These are phyloP conservation scores for Trichoderma koningiopsis DNA, from an alignment of 2,329 filamentous ascomycete genomes.

Conservation along the genomic window DNA sequence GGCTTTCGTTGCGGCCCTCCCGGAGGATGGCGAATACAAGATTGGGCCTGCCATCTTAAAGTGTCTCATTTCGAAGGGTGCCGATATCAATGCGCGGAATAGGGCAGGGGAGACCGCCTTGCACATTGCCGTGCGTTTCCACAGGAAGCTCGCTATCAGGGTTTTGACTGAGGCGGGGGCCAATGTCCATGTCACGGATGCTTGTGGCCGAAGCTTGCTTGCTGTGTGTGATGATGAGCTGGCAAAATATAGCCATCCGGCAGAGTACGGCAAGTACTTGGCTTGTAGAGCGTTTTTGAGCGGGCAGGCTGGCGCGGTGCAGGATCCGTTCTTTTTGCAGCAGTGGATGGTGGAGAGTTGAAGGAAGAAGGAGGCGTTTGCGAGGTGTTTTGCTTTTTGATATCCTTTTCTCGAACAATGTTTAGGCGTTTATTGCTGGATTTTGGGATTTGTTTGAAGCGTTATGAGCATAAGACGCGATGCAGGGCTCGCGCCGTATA, in stretches of 20 bases:
- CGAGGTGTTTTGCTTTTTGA: background rate
- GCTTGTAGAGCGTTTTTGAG: slow-evolving; percentile 51
- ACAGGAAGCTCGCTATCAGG: slow-evolving; percentile 54
- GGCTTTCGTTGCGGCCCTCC: slow-evolving; percentile 54
- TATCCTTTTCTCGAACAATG: background rate
- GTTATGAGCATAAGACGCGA: background rate
- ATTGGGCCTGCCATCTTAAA: slow-evolving; percentile 49
- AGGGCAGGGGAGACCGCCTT: slow-evolving; percentile 57
- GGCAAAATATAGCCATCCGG: slow-evolving; percentile 34
- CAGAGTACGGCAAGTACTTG: slow-evolving; percentile 47
- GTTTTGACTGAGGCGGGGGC: slow-evolving; percentile 51
- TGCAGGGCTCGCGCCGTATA: background rate
- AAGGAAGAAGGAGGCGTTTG: background rate
- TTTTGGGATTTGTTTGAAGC: background rate
- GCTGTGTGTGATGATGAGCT: slow-evolving; percentile 49
- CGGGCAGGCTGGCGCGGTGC: slow-evolving; percentile 41
- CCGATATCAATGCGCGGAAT: slow-evolving; percentile 54
- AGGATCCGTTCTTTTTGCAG: slow-evolving; percentile 44
- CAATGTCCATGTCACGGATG: slow-evolving; percentile 51
- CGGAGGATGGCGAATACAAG: slow-evolving; percentile 54
- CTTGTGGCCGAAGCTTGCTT: slow-evolving; percentile 47
- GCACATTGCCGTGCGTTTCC: slow-evolving; percentile 55
- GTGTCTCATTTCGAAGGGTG: slow-evolving; percentile 46
- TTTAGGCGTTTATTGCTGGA: background rate
- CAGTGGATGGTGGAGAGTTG: slow-evolving; percentile 42